phyloP scores from a whole-genome alignment of 176 grass and related monocot genomes.

The Microstegium vimineum region DNA sequence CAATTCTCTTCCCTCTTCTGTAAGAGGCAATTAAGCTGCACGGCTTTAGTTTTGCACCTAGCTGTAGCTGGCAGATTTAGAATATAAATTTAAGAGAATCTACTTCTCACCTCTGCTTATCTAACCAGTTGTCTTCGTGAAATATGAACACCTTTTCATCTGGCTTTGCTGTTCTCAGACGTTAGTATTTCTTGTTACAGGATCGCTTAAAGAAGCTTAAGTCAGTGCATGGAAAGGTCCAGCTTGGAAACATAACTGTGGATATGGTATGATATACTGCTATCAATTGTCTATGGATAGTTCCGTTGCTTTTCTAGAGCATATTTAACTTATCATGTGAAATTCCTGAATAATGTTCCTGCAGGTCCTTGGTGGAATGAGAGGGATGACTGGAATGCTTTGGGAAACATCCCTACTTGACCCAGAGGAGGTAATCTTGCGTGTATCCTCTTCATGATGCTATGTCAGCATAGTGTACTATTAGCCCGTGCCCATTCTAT shows the following conservation, averaged over 20 bases:
- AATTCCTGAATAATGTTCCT: conserved; percentile 22
- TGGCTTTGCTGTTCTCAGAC: neutral
- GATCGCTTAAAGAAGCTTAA: conserved; percentile 89
- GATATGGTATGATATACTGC: conserved; percentile 70
- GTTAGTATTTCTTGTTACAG: conserved; percentile 16
- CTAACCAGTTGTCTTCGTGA: no score
- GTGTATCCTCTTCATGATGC: conserved; percentile 1
- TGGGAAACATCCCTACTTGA: conserved; percentile 99
- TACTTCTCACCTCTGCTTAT: neutral
- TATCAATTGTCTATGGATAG: neutral
- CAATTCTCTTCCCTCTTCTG: no score
- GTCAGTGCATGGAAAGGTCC: conserved; percentile 84
- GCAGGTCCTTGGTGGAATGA: conserved; percentile 99
- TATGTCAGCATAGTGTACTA: neutral
- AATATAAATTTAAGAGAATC: neutral
- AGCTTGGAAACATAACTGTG: conserved; percentile 91
- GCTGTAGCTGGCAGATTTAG: no score
- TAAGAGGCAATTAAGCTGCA: no score
- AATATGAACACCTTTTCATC: neutral
- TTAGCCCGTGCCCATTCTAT: neutral
- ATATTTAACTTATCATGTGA: neutral
- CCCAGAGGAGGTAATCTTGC: conserved; percentile 78
- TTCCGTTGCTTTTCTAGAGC: neutral
- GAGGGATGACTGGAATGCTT: conserved; percentile 96
- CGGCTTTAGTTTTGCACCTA: no score